A percentile compares a stretch with the other conserved stretches of the same genome.
Conservation (phyloP, 768 basidiomycete species). For the Phaeotremella skinneri region DNA sequence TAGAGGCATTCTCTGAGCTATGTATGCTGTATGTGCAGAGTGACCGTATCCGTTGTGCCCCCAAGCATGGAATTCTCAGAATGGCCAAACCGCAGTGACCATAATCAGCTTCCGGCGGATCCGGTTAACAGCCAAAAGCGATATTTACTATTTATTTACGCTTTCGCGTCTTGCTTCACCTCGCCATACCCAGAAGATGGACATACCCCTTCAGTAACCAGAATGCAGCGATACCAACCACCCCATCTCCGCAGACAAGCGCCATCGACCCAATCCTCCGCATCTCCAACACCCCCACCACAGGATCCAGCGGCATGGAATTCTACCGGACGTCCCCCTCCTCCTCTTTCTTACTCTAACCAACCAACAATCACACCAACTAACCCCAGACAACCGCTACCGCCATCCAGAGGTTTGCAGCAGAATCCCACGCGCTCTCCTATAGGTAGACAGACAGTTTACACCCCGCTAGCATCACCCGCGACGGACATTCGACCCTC, state of each 20-base stretch:
- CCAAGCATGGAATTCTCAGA: no score
- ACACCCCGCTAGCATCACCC: conserved; percentile 27
- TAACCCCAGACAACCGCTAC: neutral
- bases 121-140: neutral
- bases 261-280: neutral
- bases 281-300: neutral
- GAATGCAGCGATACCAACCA: conserved; percentile 26
- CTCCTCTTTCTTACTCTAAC: neutral
- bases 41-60: no score
- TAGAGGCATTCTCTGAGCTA: neutral
- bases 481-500: conserved; percentile 15
- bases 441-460: conserved; percentile 1
- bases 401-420: conserved; percentile 8
- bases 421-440: neutral
- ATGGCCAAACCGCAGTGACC: no score
- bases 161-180: neutral
- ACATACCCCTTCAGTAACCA: neutral
- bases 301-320: no score
- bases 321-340: neutral
- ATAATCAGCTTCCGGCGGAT: neutral
- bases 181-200: neutral
- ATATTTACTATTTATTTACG: neutral
- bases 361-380: neutral
- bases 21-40: neutral
- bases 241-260: conserved; percentile 26